Evolutionary conservation across 805 yeast species (phyloP).

Genomic region (Vanderwaltozyma yarrowii): DNA sequence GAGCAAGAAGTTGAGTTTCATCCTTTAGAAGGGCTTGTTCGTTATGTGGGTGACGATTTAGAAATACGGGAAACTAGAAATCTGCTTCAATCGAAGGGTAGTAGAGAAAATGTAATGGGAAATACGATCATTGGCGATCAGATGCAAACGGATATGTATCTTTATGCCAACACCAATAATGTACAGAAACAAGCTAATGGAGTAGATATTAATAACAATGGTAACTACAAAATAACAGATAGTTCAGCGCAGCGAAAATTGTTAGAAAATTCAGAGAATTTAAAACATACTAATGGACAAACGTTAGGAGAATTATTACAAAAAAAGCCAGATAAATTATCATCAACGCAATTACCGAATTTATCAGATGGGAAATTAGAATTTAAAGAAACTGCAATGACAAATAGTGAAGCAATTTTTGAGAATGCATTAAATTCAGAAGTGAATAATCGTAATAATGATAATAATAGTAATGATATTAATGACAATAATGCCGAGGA

Average conservation of each 20-base stretch:
- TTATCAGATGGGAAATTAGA: background rate
- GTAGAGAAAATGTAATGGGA: background rate
- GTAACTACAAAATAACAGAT: background rate
- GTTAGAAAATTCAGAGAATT: too few species aligned
- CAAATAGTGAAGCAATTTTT: background rate
- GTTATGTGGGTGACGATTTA: conserved; percentile 6
- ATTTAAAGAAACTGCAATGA: background rate
- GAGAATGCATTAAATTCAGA: background rate
- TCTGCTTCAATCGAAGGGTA: background rate
- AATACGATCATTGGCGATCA: background rate
- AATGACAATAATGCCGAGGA: background rate
- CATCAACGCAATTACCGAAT: background rate
- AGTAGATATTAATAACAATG: too few species aligned
- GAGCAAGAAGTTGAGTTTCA: conserved; percentile 2
- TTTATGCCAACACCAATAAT: conserved; percentile 14
- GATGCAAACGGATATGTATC: conserved; percentile 11
- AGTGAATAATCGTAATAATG: background rate
- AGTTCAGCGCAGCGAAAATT: background rate
- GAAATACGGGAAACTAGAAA: conserved; percentile 1
- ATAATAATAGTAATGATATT: background rate
- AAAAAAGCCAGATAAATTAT: background rate
- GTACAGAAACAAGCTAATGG: too few species aligned
- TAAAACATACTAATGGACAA: background rate
- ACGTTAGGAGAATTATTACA: background rate
- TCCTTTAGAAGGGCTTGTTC: conserved; percentile 2